Evolutionary conservation across 495 filamentous ascomycete genomes (phyloP).

Genomic region (Aspergillus cavernicola): DNA sequence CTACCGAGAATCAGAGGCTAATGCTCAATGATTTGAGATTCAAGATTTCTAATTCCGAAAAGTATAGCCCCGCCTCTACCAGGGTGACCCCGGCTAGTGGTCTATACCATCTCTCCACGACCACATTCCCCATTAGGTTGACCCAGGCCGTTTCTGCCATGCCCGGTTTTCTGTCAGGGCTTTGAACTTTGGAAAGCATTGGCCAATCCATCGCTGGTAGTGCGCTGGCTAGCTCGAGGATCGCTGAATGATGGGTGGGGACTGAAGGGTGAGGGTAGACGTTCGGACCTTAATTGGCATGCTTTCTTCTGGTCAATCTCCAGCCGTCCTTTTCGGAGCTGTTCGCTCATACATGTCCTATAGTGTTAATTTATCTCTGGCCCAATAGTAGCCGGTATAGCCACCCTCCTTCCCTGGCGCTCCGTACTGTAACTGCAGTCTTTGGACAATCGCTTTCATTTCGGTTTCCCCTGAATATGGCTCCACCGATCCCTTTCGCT

Average conservation of each 20-base stretch:
- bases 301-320: neutral
- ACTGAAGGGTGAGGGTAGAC: neutral
- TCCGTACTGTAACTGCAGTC: neutral
- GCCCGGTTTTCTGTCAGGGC: constrained; percentile 29
- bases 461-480: constrained; percentile 10
- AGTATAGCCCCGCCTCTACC: neutral
- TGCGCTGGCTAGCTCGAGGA: constrained; percentile 10
- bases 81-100: constrained; percentile 4
- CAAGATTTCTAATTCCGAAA: constrained; percentile 19
- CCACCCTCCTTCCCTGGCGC: neutral
- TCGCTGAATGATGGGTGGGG: constrained; percentile 10
- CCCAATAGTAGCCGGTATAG: constrained; percentile 2
- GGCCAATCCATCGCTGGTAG: constrained; percentile 16
- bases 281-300: constrained; percentile 5
- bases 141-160: constrained; percentile 25
- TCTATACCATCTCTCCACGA: neutral
- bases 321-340: constrained; percentile 6
- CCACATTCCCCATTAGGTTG: constrained; percentile 17
- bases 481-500: constrained; percentile 4
- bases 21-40: constrained; percentile 7
- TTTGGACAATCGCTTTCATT: constrained; percentile 9
- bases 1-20: neutral
- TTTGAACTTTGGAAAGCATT: constrained; percentile 22
- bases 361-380: neutral
- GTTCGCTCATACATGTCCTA: constrained; percentile 2